Percentiles rank a stretch among this genome's conserved stretches.
Evolutionary conservation across 208 protist genomes (phyloP).

Genomic region (Leishmania tarentolae): DNA sequence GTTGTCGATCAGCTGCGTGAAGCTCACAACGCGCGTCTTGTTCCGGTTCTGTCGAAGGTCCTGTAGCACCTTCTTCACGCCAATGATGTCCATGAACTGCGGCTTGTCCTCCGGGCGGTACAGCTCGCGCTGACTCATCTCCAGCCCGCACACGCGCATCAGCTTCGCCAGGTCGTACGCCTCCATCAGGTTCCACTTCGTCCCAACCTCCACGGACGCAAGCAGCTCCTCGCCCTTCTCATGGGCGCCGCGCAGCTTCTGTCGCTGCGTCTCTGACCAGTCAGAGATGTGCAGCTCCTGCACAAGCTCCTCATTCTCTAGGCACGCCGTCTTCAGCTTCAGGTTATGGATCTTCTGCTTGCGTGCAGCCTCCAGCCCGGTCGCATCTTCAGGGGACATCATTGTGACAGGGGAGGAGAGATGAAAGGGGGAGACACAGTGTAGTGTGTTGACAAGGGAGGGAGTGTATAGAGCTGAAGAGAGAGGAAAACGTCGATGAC

Average conservation of each 20-base stretch:
- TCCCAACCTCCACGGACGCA: constrained; percentile 70
- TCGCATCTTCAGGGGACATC: constrained; percentile 67
- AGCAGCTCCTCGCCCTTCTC: constrained; percentile 80
- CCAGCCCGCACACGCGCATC: constrained; percentile 63
- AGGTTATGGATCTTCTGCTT: constrained; percentile 90
- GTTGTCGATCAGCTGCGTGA: constrained; percentile 82
- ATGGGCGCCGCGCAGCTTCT: constrained; percentile 76
- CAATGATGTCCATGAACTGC: constrained; percentile 83
- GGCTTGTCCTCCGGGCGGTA: constrained; percentile 85
- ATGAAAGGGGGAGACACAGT: constrained; percentile 10
- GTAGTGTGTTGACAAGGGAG: background rate
- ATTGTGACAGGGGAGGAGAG: constrained; percentile 5
- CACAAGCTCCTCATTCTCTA: constrained; percentile 82
- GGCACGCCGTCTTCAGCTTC: constrained; percentile 84
- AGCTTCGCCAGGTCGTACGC: constrained; percentile 84
- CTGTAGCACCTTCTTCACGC: constrained; percentile 77
- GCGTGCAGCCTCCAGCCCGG: constrained; percentile 81
- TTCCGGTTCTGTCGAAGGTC: constrained; percentile 82
- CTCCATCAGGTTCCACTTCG: constrained; percentile 84
- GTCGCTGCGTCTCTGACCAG: constrained; percentile 81
- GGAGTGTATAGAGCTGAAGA: background rate
- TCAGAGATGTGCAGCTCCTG: constrained; percentile 87
- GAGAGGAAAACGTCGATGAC: background rate
- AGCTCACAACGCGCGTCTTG: constrained; percentile 81
- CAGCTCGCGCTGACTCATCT: constrained; percentile 85